Conservation (phyloP, 164 flowering plant genomes). For the Akebia trifoliata region DNA sequence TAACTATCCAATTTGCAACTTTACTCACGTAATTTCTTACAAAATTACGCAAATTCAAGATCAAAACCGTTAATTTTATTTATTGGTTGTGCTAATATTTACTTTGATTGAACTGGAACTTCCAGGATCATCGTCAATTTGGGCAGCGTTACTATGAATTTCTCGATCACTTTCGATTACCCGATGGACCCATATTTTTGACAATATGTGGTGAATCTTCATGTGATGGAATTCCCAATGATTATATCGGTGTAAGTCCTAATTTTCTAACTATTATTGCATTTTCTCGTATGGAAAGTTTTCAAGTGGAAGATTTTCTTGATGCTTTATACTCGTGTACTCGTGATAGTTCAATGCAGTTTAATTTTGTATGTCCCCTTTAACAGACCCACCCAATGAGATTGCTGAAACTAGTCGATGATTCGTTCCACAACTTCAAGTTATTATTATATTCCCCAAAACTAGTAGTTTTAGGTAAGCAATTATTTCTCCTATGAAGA, state of each 20-base stretch:
- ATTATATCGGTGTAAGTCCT: conserved; percentile 64
- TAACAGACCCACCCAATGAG: not conserved
- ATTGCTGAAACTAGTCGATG: not conserved
- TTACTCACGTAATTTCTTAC: too few relatives aligned
- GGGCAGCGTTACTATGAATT: conserved; percentile 84
- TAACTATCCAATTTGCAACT: too few relatives aligned
- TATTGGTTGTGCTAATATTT: not conserved
- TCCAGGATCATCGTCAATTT: conserved; percentile 78
- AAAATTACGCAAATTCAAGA: too few relatives aligned
- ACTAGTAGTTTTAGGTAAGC: not conserved
- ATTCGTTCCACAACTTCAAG: too few relatives aligned
- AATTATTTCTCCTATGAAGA: not conserved
- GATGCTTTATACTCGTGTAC: too few relatives aligned
- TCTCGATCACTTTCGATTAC: conserved; percentile 56
- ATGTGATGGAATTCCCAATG: conserved; percentile 80
- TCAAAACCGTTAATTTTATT: too few relatives aligned
- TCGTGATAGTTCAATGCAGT: too few relatives aligned
- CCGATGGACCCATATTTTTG: conserved; percentile 88
- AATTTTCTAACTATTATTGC: not conserved
- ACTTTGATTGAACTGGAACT: conserved; percentile 8
- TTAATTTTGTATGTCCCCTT: too few relatives aligned
- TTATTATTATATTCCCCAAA: too few relatives aligned
- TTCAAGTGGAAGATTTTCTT: too few relatives aligned
- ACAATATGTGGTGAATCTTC: conserved; percentile 81
- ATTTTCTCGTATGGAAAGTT: too few relatives aligned